Percentiles rank a stretch among this genome's conserved stretches.
Conservation (phyloP, 106 monocot species). For the Dendrobium officinale region DNA sequence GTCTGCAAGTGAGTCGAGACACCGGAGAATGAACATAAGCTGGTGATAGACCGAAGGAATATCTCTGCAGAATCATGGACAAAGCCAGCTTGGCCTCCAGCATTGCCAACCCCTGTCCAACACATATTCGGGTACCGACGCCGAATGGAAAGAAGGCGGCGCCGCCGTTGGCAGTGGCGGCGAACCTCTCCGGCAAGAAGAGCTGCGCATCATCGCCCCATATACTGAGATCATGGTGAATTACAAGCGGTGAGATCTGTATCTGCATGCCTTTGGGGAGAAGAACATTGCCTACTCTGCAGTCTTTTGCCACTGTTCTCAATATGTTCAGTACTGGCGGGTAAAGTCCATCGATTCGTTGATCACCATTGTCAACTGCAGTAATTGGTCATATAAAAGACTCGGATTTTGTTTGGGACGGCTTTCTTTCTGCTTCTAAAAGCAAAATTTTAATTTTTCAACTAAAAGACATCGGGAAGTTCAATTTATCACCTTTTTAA, state of each 20-base stretch:
- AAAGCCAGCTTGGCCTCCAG: slow-evolving; percentile 16
- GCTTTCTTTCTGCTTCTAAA: no score
- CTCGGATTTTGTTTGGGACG: no score
- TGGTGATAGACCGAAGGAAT: slow-evolving; percentile 15
- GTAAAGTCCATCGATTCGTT: slow-evolving; percentile 48
- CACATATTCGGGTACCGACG: slow-evolving; percentile 13
- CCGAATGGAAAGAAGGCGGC: slow-evolving; percentile 22
- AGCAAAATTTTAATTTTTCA: no score
- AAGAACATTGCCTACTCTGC: slow-evolving; percentile 17
- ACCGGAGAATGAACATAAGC: slow-evolving; percentile 16
- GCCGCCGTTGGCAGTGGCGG: neutral
- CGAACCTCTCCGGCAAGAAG: slow-evolving; percentile 25
- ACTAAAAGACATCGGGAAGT: no score
- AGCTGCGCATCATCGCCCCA: slow-evolving; percentile 24
- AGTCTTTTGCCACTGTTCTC: neutral
- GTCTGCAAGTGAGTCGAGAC: neutral
- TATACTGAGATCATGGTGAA: slow-evolving; percentile 17
- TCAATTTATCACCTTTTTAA: neutral
- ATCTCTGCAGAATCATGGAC: slow-evolving; percentile 11
- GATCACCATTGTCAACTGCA: slow-evolving; percentile 50
- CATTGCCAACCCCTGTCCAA: slow-evolving; percentile 24
- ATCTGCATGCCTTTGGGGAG: slow-evolving; percentile 26
- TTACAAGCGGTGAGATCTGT: slow-evolving; percentile 14
- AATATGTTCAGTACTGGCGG: slow-evolving; percentile 21
- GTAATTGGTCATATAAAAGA: neutral